Evolutionary conservation across 2,329 filamentous ascomycete species (phyloP).

Genomic region (Reticulascus tulasneorum): DNA sequence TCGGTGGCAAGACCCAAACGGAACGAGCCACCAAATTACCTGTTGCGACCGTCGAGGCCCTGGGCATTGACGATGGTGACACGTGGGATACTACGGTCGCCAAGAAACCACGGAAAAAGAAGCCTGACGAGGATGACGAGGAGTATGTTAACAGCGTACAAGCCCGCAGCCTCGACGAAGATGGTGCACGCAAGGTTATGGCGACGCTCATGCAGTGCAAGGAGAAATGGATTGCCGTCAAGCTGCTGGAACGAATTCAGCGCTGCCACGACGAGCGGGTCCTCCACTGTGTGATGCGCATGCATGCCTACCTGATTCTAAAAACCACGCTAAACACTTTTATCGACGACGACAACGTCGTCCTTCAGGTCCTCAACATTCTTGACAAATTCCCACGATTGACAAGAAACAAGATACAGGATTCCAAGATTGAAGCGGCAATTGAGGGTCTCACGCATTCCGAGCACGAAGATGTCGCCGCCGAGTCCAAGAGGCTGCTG

Average conservation of each 20-base stretch:
- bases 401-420: constrained; percentile 94
- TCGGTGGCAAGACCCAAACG: constrained; percentile 96
- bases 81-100: constrained; percentile 88
- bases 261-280: constrained; percentile 82
- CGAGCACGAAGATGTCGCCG: constrained; percentile 70
- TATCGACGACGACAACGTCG: constrained; percentile 83
- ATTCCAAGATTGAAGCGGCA: constrained; percentile 87
- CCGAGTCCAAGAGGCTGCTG: constrained; percentile 67
- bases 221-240: constrained; percentile 99
- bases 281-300: constrained; percentile 82
- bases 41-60: constrained; percentile 83
- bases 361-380: constrained; percentile 85
- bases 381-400: constrained; percentile 84
- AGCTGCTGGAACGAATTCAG: constrained; percentile 85
- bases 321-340: constrained; percentile 83
- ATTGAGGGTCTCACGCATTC: constrained; percentile 65
- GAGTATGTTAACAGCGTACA: constrained; percentile 91
- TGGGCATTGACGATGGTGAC: constrained; percentile 90
- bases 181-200: constrained; percentile 90
- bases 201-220: constrained; percentile 95
- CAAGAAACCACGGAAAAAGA: constrained; percentile 91
- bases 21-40: constrained; percentile 91
- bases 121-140: constrained; percentile 84
- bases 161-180: constrained; percentile 73
- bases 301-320: constrained; percentile 95